Evolutionary conservation across 768 basidiomycete species (phyloP), one percentile per base, ranked within the genome.

Genomic region (Tulasnella sp.): DNA sequence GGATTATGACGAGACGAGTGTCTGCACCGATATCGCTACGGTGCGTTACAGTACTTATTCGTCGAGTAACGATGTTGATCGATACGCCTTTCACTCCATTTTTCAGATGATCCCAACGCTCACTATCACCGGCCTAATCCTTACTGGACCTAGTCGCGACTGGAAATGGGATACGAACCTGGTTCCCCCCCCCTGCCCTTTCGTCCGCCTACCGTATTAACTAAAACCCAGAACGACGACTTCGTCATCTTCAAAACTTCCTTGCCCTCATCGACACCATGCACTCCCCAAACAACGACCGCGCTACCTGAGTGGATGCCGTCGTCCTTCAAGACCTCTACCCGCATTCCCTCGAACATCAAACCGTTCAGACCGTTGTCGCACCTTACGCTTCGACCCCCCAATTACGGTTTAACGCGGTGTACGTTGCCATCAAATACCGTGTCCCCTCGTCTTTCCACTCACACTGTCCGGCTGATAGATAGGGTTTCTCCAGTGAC

Each of bases 61-160:
- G 3, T 1, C 0, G 13, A 15, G 15, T 1, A 13, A 15, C 15
- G 1, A 1, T 44, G 44, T 4, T 44, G 15, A 18, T 44, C 15
- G 44, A 44, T 16, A 15, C 15, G 44, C 7, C 15, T 61, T 48
- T 71, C 39, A n/a, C n/a, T 35, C 44, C 11, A 16, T 18, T 44
- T 16, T 44, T 2, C 39, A 72, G 70, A 77, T 77, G 77, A 77
- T 77, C 13, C 70, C 44, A 77, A 42, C 32, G 16, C 69, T 73
- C 26, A 70, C 77, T 11, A 48, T 77, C 37, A 70, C 77, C 3
- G 29, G 72, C 2, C 77, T n/a, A 2, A 85, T 89, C 51, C 87
- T 93, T 78, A 85, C 92, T 78, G 91, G 89, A 0, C 92, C 92
- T 0, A 90, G 87, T 79, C 81, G 91, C 29, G 88, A 89, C 35